Evolutionary conservation across 352 stramenopile species (phyloP), one percentile per base, ranked within the genome.

Genomic region (Pythium monospermum): DNA sequence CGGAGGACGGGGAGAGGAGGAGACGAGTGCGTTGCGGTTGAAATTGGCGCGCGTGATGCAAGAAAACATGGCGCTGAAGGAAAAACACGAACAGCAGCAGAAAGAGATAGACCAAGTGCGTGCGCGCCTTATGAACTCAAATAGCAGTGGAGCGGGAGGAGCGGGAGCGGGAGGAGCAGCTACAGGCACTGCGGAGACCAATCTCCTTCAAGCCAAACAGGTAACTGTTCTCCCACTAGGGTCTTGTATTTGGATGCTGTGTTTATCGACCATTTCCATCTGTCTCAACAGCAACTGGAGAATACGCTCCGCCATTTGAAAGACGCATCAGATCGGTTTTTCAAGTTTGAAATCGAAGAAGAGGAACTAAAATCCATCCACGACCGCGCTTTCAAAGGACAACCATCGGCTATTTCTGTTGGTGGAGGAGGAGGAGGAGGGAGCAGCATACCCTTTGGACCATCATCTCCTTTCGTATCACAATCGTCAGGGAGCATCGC

Each of bases 271-370:
- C n/a, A n/a, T n/a, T n/a, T n/a, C n/a, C n/a, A 13, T 8, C 30
- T 35, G 30, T 35, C 13, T 28, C 23, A 49, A 15, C 47, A 87
- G 79, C 72, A 84, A 66, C 56, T 93, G 26, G 77, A 92, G 57
- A 68, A 30, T 13, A 79, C 76, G 1, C 40, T 93, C 25, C 59
- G 58, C 16, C 82, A 89, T 42, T 57, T 93, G 3, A 87, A 87
- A 59, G 82, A 91, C 18, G 79, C 76, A 0, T 87, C 76, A 0
- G 77, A 93, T 49, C 69, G 76, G 12, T 97, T 97, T 57, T 97
- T 97, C 59, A 78, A 83, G 55, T 97, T 97, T 66, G 88, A 97
- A 56, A 96, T 97, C 38, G 89, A 97, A 62, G 87, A 97, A 63
- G 86, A 97, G 44, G 83, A 96, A 49, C 76, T 97, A 41, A 85